Evolutionary conservation across 768 basidiomycete genomes (phyloP), one percentile per base, ranked within the genome.

Genomic region (Mycena venus): DNA sequence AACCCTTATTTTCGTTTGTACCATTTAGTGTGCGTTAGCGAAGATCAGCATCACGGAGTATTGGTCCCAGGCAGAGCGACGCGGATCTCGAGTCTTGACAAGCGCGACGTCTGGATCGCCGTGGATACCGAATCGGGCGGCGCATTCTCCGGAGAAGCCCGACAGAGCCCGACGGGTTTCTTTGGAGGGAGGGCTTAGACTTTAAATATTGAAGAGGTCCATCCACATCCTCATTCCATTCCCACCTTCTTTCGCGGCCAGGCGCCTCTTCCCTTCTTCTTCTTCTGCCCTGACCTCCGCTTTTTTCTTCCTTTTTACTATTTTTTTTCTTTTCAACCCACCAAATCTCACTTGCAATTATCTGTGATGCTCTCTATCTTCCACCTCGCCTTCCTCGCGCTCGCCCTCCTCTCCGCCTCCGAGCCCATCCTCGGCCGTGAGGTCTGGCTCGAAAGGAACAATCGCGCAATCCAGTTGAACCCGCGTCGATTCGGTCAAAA

Each of bases 401-500:
- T 80, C n/a, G 49, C 72, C 6, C 61, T 76, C 59, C 65, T 79
- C 27, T 76, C 76, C 53, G 70, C 70, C 2, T 78, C 78, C 17
- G 42, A 75, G 58, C 58, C 62, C 25, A 85, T 79, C 65, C 69
- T 86, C 38, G 86, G 84, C 31, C 90, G 89, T 56, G 83, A 85
- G 62, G 74, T 77, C 38, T 88, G 88, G 88, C 78, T 89, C 34
- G 90, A 91, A 78, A 82, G 90, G 56, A 82, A 89, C 74, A 83
- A 82, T 73, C 82, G 79, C 17, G 80, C 87, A n/a, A 82, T 91
- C 47, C 82, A 82, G 61, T 81, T 91, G 44, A 79, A 90, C 77
- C 90, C 89, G 47, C 86, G 90, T 77, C 87, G 90, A 27, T 91
- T 90, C 78, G 85, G 86, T 29, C 87, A 89, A 78, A 86, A 90